phyloP scores from a whole-genome alignment of 305 asterid genomes.

The Fraxinus angustifolia region DNA sequence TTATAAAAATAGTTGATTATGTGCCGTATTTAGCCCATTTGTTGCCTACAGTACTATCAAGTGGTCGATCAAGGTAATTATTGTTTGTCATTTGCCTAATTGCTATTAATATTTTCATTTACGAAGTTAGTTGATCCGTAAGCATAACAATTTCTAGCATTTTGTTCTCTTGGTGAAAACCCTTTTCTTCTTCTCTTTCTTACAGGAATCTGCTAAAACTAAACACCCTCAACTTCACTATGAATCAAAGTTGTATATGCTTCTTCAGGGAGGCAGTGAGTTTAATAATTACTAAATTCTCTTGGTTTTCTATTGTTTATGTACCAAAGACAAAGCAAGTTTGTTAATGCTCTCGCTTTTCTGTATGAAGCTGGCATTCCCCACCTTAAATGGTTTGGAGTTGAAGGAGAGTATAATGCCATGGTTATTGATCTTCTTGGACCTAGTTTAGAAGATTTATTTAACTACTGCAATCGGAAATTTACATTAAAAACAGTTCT shows the following conservation, averaged over 20 bases:
- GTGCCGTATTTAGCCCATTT: constrained; percentile 1
- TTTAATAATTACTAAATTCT: not conserved
- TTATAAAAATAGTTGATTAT: not conserved
- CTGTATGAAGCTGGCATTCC: constrained; percentile 65
- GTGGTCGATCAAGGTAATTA: not conserved
- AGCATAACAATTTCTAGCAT: not conserved
- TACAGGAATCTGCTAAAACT: constrained; percentile 71
- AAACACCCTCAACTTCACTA: constrained; percentile 88
- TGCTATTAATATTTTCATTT: not conserved
- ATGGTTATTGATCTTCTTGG: constrained; percentile 89
- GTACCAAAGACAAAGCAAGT: not conserved
- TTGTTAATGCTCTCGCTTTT: constrained; percentile 19
- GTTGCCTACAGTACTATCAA: not conserved
- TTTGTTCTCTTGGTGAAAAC: constrained; percentile 4
- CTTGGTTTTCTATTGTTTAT: not conserved
- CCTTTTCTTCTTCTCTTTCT: not conserved
- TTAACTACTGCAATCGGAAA: constrained; percentile 72
- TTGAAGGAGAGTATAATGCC: constrained; percentile 76
- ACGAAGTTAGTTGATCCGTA: not conserved
- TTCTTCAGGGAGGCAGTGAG: constrained; percentile 93
- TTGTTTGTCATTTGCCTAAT: not conserved
- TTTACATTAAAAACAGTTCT: constrained; percentile 71
- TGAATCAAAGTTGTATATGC: constrained; percentile 76
- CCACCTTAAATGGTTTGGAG: constrained; percentile 78
- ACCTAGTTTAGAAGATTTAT: constrained; percentile 79